Evolutionary conservation across 805 yeast genomes (phyloP), one percentile per base, ranked within the genome.

Genomic region (Ogataea polymorpha): DNA sequence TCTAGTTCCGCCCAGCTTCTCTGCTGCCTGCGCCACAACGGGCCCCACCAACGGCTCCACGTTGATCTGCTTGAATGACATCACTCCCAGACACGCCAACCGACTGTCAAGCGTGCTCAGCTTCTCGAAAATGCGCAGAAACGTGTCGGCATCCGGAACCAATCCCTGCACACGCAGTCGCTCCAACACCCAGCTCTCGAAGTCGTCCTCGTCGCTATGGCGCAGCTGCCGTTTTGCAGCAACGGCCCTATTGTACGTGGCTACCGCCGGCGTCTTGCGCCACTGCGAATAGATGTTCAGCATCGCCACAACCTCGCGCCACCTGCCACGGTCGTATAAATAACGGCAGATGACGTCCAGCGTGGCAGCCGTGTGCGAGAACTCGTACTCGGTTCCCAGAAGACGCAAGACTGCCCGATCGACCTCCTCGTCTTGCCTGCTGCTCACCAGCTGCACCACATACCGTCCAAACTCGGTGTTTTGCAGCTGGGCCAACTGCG

Each of bases 51-150:
- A 15, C 5, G 6, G 10, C 20, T 13, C 30, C 10, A 39, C 24
- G 11, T 39, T 30, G 11, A 39, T 16, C 12, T 11, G 12, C 11
- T 30, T 25, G 30, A 28, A 30, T 17, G 21, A 21, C 46, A 45
- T 45, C 30, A 39, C 15, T n/a, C 43, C 39, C 37, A 45, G 23
- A 16, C 42, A 30, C 8, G 37, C 41, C 26, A 45, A 14, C 15
- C 32, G 30, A 2, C 14, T 16, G 11, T 26, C 37, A 7, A 28
- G 26, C n/a, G 27, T 31, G 9, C 20, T 25, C 16, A 46, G 27
- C 23, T 29, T 18, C 23, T 30, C 42, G 27, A 39, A 46, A 13
- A 36, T 13, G 5, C 31, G 26, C 23, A 28, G 23, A 25, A 28
- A 42, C 11, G 46, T 42, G n/a, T 39, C 35, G 12, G 29, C 37